These are phyloP conservation scores for Penicillium odoratum DNA, from an alignment of 495 filamentous ascomycete genomes.

Conservation along the genomic window DNA sequence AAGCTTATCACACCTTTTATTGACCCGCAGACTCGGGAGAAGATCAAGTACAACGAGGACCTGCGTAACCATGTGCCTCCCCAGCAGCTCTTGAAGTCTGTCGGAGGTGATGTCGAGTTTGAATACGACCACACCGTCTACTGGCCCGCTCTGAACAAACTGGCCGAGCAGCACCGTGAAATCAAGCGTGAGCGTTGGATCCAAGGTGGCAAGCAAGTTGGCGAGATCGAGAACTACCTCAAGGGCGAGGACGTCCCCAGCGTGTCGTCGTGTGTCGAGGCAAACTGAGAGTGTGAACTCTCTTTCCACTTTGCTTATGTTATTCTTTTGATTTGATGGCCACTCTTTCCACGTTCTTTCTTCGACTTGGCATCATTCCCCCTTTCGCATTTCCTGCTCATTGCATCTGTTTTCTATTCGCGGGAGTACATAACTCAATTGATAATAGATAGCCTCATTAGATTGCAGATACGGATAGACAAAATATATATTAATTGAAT, in stretches of 20 bases:
- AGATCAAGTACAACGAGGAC: conserved; percentile 94
- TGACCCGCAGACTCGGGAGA: conserved; percentile 85
- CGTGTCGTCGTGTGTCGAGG: conserved; percentile 24
- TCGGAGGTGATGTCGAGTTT: conserved; percentile 64
- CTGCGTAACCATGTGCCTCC: conserved; percentile 73
- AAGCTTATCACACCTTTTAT: conserved; percentile 95
- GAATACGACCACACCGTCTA: conserved; percentile 84
- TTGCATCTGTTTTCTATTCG: neutral
- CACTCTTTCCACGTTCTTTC: neutral
- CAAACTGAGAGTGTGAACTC: too few species aligned
- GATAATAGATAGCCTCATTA: conserved; percentile 3
- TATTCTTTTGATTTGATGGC: neutral
- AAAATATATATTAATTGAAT: neutral
- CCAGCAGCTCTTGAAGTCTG: conserved; percentile 68
- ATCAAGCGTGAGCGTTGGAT: conserved; percentile 70
- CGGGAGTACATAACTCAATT: neutral
- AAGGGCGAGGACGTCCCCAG: conserved; percentile 57
- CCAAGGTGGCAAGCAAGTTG: conserved; percentile 72
- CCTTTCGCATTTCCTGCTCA: conserved; percentile 4
- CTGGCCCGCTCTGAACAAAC: conserved; percentile 78
- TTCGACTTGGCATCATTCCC: conserved; percentile 2
- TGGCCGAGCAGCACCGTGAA: conserved; percentile 61
- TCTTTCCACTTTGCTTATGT: neutral
- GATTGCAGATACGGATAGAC: conserved; percentile 3
- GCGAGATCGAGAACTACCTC: conserved; percentile 81